Evolutionary conservation across 192 early-diverging fungal genomes (phyloP).

Genomic region (Entomortierella chlamydospora): DNA sequence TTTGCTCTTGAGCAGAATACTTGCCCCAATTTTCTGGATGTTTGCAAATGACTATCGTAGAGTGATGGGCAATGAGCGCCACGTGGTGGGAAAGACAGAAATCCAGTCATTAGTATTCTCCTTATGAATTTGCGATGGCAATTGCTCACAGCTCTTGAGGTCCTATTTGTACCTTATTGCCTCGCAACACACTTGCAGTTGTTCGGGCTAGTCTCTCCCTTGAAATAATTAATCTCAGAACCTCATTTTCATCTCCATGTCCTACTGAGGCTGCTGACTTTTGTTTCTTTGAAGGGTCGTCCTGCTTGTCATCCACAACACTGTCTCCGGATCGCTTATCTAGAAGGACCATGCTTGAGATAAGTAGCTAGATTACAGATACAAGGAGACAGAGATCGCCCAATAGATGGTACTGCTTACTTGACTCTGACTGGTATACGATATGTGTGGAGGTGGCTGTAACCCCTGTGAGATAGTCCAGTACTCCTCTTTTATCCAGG

Average conservation of each 20-base stretch:
- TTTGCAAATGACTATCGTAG: slow-evolving; percentile 44
- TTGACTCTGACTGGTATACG: slow-evolving; percentile 39
- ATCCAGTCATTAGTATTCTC: neutral
- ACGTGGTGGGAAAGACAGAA: neutral
- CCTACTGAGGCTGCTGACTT: slow-evolving; percentile 38
- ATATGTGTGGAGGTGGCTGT: slow-evolving; percentile 55
- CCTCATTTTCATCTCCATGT: slow-evolving; percentile 44
- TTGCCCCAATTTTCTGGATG: slow-evolving; percentile 48
- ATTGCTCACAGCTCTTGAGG: neutral
- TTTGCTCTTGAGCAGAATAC: slow-evolving; percentile 46
- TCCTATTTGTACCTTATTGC: slow-evolving; percentile 54
- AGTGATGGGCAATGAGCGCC: neutral
- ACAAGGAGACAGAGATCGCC: neutral
- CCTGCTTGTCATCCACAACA: slow-evolving; percentile 47
- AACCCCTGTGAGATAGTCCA: slow-evolving; percentile 79
- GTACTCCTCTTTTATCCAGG: slow-evolving; percentile 75
- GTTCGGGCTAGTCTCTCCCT: slow-evolving; percentile 59
- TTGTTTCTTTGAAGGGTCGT: slow-evolving; percentile 45
- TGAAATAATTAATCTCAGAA: slow-evolving; percentile 50
- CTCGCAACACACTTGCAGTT: slow-evolving; percentile 55
- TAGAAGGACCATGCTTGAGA: neutral
- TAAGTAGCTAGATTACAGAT: too few relatives aligned
- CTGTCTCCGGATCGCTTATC: slow-evolving; percentile 50
- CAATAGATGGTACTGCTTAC: neutral
- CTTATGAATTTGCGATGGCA: neutral